phyloP scores from a whole-genome alignment of 1,284 basidiomycete species.

The Ganoderma lucidum region DNA sequence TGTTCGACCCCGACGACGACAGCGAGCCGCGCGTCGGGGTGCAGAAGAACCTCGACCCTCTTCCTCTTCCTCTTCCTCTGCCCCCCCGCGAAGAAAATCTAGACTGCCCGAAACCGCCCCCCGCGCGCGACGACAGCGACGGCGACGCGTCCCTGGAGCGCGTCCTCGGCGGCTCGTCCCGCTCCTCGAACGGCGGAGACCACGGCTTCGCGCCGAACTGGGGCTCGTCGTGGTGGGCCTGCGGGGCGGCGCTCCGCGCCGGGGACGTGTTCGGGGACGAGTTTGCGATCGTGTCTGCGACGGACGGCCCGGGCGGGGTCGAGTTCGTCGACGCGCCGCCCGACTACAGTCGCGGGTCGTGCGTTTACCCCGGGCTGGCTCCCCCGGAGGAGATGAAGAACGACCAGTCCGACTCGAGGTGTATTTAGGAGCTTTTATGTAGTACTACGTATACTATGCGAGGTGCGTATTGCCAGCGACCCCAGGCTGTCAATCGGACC shows the following conservation, averaged over 20 bases:
- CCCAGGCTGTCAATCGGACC: too few species aligned
- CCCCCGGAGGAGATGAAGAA: neutral
- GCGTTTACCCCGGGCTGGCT: neutral
- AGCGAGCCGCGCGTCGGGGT: neutral
- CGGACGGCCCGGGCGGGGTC: neutral
- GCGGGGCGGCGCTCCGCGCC: neutral
- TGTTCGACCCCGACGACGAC: neutral
- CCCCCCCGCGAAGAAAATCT: neutral
- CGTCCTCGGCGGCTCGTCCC: neutral
- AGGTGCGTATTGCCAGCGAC: too few species aligned
- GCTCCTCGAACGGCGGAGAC: neutral
- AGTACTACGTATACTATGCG: too few species aligned
- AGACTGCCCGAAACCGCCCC: neutral
- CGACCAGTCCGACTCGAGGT: neutral
- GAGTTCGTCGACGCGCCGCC: neutral
- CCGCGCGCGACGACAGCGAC: neutral
- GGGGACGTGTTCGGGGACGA: neutral
- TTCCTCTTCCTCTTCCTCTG: too few species aligned
- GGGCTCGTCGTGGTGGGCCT: neutral
- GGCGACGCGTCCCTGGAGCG: neutral
- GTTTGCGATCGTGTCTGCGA: neutral
- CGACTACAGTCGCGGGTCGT: neutral
- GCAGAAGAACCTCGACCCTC: neutral
- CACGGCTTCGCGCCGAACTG: neutral
- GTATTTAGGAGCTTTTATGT: neutral